Conservation (phyloP, 352 stramenopile species). For the Phytophthora palmivora region DNA sequence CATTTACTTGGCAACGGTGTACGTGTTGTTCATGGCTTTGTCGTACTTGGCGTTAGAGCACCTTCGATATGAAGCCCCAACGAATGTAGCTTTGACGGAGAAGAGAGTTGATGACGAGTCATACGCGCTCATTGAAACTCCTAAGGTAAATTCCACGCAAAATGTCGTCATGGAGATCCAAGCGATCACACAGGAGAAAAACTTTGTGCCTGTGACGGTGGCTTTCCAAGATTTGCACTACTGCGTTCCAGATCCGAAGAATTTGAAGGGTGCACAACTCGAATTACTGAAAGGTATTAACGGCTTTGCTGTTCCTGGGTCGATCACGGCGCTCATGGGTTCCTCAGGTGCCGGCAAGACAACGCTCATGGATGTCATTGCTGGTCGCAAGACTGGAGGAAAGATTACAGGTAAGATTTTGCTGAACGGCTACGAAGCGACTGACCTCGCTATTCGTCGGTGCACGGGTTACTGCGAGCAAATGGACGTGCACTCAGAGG, state of each 20-base stretch:
- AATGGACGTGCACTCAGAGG: too few species aligned
- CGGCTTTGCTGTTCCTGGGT: too few species aligned
- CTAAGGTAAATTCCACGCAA: background rate
- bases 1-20: constrained; percentile 11
- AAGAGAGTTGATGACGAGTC: background rate
- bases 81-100: constrained; percentile 17
- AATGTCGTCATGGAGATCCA: too few species aligned
- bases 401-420: too few species aligned
- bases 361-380: too few species aligned
- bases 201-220: constrained; percentile 22
- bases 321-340: too few species aligned
- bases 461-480: too few species aligned
- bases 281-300: too few species aligned
- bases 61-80: constrained; percentile 19
- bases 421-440: too few species aligned
- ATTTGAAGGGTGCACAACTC: background rate
- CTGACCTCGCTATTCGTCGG: too few species aligned
- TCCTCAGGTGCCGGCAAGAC: too few species aligned
- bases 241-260: constrained; percentile 2
- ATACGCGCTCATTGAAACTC: constrained; percentile 16
- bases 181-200: background rate
- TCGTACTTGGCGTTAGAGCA: constrained; percentile 18
- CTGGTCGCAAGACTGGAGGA: too few species aligned
- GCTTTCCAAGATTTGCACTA: constrained; percentile 29
- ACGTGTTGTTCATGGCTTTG: constrained; percentile 31